These are phyloP conservation scores for Suillus plorans DNA, from an alignment of 768 basidiomycete genomes.

Conservation along the genomic window DNA sequence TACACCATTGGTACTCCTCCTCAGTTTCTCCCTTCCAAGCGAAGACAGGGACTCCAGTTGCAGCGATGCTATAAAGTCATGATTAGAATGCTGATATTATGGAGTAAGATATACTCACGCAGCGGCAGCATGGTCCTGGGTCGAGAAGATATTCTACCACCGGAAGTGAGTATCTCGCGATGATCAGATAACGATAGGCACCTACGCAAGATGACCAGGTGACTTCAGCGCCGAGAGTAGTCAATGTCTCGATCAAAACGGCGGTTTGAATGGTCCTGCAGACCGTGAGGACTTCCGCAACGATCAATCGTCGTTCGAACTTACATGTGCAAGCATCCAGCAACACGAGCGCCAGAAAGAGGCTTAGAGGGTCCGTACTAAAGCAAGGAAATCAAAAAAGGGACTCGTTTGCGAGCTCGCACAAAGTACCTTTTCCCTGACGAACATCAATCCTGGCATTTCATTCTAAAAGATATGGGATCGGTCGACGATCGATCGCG, in stretches of 20 bases:
- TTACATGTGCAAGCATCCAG: constrained; percentile 97
- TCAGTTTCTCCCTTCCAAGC: constrained; percentile 99
- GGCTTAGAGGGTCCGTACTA: constrained; percentile 82
- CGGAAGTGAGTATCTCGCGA: constrained; percentile 3
- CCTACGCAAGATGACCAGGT: constrained; percentile 97
- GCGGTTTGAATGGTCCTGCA: constrained; percentile 97
- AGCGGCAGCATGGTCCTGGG: constrained; percentile 98
- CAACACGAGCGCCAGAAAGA: constrained; percentile 92
- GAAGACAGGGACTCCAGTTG: constrained; percentile 96
- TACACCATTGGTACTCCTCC: constrained; percentile 98
- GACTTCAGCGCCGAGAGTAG: constrained; percentile 93
- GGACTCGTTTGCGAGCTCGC: neutral
- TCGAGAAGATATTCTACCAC: constrained; percentile 95
- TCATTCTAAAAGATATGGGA: constrained; percentile 58
- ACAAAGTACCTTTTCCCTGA: constrained; percentile 74
- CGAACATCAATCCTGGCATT: constrained; percentile 95
- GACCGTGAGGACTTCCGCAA: constrained; percentile 3
- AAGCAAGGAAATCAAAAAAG: constrained; percentile 9
- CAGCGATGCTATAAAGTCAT: constrained; percentile 69
- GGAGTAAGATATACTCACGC: constrained; percentile 55
- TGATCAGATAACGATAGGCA: constrained; percentile 13
- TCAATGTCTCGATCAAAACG: constrained; percentile 97
- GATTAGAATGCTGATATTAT: constrained; percentile 4
- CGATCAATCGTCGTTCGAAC: constrained; percentile 19
- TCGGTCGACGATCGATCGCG: constrained; percentile 8